Conservation (phyloP, 148 eudicot species). For the Cornus kousa region DNA sequence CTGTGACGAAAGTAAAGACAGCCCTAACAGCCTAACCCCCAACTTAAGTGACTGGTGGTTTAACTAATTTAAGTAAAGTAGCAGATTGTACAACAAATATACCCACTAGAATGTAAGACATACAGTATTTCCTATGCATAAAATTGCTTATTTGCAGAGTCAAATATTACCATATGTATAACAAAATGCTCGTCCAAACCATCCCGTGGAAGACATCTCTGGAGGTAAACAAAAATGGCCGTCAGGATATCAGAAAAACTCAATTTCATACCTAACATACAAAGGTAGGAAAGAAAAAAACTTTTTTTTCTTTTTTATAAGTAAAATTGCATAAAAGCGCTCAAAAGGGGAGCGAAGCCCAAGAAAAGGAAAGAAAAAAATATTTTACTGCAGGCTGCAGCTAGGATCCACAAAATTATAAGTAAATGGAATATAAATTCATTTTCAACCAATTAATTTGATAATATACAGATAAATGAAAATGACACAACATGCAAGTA, state of each 20-base stretch:
- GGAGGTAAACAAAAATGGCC: constrained; percentile 29
- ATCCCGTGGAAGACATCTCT: constrained; percentile 92
- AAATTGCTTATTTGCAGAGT: background rate
- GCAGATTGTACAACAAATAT: background rate
- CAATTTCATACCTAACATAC: background rate
- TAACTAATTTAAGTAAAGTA: background rate
- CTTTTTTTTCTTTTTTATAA: background rate
- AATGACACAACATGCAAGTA: background rate
- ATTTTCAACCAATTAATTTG: background rate
- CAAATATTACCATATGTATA: constrained; percentile 72
- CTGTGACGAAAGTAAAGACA: background rate
- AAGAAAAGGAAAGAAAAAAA: background rate
- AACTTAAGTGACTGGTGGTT: background rate
- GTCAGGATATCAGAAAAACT: background rate
- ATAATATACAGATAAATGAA: too few relatives aligned
- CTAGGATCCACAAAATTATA: background rate
- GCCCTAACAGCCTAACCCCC: background rate
- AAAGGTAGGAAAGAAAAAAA: background rate
- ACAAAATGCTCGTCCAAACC: constrained; percentile 89
- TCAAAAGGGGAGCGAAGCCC: too few relatives aligned
- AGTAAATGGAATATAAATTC: background rate
- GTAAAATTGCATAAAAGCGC: too few relatives aligned
- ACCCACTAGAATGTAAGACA: background rate
- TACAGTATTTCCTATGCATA: background rate
- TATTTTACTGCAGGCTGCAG: constrained; percentile 1